Base-by-base conservation (phyloP, 345 rosid genomes). In the Isatis tinctoria region DNA sequence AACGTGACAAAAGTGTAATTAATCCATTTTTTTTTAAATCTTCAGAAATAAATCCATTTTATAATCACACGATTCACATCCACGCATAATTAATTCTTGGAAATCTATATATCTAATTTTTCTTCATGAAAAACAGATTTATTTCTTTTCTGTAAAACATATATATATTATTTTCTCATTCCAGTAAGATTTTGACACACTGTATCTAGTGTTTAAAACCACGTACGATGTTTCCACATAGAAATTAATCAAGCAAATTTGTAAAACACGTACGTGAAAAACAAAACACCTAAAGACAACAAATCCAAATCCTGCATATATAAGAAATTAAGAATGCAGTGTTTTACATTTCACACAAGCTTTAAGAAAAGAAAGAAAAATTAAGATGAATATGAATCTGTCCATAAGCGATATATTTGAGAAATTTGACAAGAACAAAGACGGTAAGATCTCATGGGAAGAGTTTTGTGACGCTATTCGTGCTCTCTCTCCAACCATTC, bases 391-490 rank as follows among this genome's bases (percentile, higher is more conserved):
- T 51, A 67, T 12, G 48, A 67, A 67, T 67, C 6, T 67, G 63
- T 40, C 63, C 43, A 72, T 84, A 3, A 52, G 69, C 32, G 64
- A 52, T 10, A 78, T 88, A 11, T 92, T 90, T 82, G 62, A 77
- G 56, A 84, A 85, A 65, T 87, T 87, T 78, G 98, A 90, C 87
- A 86, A 82, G 67, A 92, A 88, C 83, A 87, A 91, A 53, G 96
- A 92, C 74, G 96, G 98, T 0, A 86, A 78, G 86, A 88, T 92
- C 86, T 88, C 90, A 4, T 61, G 73, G 66, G 75, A 78, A 8
- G 98, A 92, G 78, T 84, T 92, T 5, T 67, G 67, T 20, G 87
- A 86, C 4, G 82, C 79, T 39, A 79, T 90, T 39, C 49, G 37
- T 11, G 85, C 88, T 7, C 83, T 88, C 20, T 73, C 54, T 28